Percentiles rank a stretch among this genome's conserved stretches.
These are phyloP conservation scores for Cetraspora pellucida DNA, from an alignment of 192 early-diverging fungal genomes.

Conservation along the genomic window DNA sequence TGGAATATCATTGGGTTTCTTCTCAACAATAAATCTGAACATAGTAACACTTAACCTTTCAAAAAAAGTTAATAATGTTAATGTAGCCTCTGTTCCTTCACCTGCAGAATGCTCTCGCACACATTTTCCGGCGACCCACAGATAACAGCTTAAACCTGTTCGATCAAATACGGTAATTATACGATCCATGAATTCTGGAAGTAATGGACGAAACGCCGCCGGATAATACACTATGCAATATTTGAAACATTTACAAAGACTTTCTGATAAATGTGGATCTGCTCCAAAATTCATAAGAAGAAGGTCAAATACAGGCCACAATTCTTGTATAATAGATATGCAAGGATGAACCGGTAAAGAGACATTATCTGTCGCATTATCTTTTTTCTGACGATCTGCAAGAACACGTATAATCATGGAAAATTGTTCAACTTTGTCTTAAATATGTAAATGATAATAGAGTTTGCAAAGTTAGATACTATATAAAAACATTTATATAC, in stretches of 20 bases:
- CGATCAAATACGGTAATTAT: slow-evolving; percentile 69
- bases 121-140: slow-evolving; percentile 79
- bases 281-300: slow-evolving; percentile 57
- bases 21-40: slow-evolving; percentile 55
- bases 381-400: slow-evolving; percentile 16
- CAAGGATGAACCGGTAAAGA: slow-evolving; percentile 62
- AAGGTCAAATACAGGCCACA: slow-evolving; percentile 75
- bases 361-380: slow-evolving; percentile 12
- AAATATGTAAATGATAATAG: not conserved
- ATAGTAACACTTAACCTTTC: slow-evolving; percentile 66
- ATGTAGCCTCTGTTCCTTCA: slow-evolving; percentile 51
- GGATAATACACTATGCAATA: slow-evolving; percentile 61
- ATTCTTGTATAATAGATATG: slow-evolving; percentile 61
- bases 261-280: slow-evolving; percentile 50
- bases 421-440: slow-evolving; percentile 40
- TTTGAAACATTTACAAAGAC: slow-evolving; percentile 60
- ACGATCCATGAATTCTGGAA: slow-evolving; percentile 61
- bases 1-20: slow-evolving; percentile 58
- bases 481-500: not conserved
- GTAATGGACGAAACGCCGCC: slow-evolving; percentile 55
- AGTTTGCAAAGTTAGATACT: slow-evolving; percentile 45
- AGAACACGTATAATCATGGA: slow-evolving; percentile 11
- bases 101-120: slow-evolving; percentile 66
- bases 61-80: slow-evolving; percentile 54
- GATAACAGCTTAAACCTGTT: slow-evolving; percentile 66